Percentiles rank a stretch among this genome's conserved stretches.
Conservation (phyloP, 1,284 basidiomycete species). For the Hymenochaete sp. region DNA sequence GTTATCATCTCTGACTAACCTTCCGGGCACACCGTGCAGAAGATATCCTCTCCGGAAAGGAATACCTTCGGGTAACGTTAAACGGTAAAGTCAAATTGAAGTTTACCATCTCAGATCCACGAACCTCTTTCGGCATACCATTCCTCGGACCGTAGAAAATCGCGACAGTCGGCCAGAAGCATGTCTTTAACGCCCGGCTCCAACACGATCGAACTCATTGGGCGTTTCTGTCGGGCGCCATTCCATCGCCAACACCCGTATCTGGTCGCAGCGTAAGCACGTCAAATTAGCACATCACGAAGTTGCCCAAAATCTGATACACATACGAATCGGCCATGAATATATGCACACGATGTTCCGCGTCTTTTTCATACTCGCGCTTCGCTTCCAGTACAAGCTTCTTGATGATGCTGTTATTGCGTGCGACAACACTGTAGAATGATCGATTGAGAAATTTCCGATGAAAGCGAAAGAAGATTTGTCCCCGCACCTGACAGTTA, state of each 20-base stretch:
- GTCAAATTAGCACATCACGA: slow-evolving; percentile 9
- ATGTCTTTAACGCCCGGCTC: slow-evolving; percentile 82
- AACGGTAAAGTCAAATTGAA: slow-evolving; percentile 7
- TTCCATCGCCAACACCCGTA: slow-evolving; percentile 79
- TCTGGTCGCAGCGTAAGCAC: slow-evolving; percentile 33
- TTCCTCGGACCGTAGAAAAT: slow-evolving; percentile 74
- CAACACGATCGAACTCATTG: slow-evolving; percentile 79
- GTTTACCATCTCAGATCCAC: slow-evolving; percentile 23
- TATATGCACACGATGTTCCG: slow-evolving; percentile 79
- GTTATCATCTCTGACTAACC: slow-evolving; percentile 34
- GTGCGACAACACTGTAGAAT: slow-evolving; percentile 62
- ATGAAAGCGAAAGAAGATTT: slow-evolving; percentile 6
- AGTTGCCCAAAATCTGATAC: slow-evolving; percentile 12
- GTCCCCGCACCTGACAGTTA: slow-evolving; percentile 63
- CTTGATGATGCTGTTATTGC: slow-evolving; percentile 78
- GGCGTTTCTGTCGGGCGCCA: slow-evolving; percentile 74
- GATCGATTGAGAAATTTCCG: slow-evolving; percentile 19
- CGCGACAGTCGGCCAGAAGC: slow-evolving; percentile 75
- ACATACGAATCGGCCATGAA: slow-evolving; percentile 79
- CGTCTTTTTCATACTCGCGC: slow-evolving; percentile 79
- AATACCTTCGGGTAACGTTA: slow-evolving; percentile 44
- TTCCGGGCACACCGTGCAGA: slow-evolving; percentile 75
- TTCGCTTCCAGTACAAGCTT: slow-evolving; percentile 76
- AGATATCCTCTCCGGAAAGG: slow-evolving; percentile 81
- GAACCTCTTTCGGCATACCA: slow-evolving; percentile 80